Base-by-base conservation (phyloP, 306 rosid species). In the Pachyrhizus erosus region DNA sequence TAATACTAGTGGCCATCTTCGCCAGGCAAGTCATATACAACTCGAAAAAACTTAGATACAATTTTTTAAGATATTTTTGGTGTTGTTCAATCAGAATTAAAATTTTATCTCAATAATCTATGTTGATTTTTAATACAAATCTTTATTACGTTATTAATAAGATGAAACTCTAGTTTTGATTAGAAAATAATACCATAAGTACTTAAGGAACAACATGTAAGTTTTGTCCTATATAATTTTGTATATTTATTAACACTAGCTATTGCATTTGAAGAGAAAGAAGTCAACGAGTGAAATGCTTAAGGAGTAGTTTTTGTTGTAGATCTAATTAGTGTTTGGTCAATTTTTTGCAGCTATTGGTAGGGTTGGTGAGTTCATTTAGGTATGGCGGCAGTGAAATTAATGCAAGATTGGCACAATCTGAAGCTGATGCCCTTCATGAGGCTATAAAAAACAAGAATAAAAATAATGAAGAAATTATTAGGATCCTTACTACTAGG, bases 401-500 rank as follows among this genome's bases (percentile, higher is more conserved):
- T 7, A 87, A 87, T 81, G 83, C 60, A 18, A 83, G 73, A 29
- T 74, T 88, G 52, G 94, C 92, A 51, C 80, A 91, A 80, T 61
- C 75, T 2, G 98, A 94, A 79, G 92, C 97, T 72, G 90, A 82
- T 51, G 73, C 88, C 37, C 90, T 94, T 85, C 92, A 89, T 46
- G 86, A 85, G 37, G 90, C 94, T 43, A 83, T 92, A 54, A 92
- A 91, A 77, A 82, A 84, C 18, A 92, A 86, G 64, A 80, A 72
- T 14, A 79, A 68, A 14, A 77, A 80, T 42, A 46, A 74, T 78
- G 95, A 90, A 51, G 97, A 92, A 86, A 82, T 90, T 5, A 91
- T 90, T 24, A 90, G 97, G 85, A 91, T 91, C 55, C 86, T 93
- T 17, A 91, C 87, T 9, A 94, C 97, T 33, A 90, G 97, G 71